A percentile compares a stretch with the other conserved stretches of the same genome.
These are phyloP conservation scores for Castanospermum australe DNA, from an alignment of 306 rosid species.

Conservation along the genomic window DNA sequence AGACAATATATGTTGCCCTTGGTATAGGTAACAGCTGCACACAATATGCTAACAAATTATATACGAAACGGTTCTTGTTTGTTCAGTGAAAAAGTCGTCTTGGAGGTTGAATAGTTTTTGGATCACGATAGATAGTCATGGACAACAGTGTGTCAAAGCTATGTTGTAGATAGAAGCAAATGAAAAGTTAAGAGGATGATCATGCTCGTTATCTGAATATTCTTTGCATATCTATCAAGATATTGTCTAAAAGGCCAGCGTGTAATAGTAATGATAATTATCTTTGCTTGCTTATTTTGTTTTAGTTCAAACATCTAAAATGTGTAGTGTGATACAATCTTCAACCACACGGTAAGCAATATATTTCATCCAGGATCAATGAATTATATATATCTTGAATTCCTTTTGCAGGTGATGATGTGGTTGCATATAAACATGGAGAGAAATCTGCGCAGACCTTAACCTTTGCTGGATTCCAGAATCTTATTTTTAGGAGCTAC, in stretches of 20 bases:
- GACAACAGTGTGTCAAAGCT: background rate
- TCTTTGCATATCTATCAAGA: background rate
- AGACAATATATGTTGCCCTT: background rate
- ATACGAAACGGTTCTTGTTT: background rate
- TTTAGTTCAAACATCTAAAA: background rate
- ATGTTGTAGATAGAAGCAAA: background rate
- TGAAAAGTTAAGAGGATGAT: background rate
- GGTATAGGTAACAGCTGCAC: background rate
- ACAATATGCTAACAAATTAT: too few species aligned
- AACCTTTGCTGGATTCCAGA: constrained; percentile 78
- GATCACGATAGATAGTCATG: too few species aligned
- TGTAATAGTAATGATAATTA: background rate
- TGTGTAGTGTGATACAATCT: background rate
- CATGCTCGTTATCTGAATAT: background rate
- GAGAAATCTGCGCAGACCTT: constrained; percentile 72
- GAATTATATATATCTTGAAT: background rate
- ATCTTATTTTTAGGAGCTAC: constrained; percentile 61
- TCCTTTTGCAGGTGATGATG: constrained; percentile 57
- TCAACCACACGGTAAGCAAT: background rate
- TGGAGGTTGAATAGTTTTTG: background rate
- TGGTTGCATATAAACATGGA: constrained; percentile 61
- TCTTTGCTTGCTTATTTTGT: background rate
- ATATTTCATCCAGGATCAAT: background rate
- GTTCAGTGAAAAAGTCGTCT: background rate
- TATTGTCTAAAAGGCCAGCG: background rate